Percentiles rank a stretch among this genome's conserved stretches.
These are phyloP conservation scores for Podospora didyma DNA, from an alignment of 495 filamentous ascomycete genomes.

Conservation along the genomic window DNA sequence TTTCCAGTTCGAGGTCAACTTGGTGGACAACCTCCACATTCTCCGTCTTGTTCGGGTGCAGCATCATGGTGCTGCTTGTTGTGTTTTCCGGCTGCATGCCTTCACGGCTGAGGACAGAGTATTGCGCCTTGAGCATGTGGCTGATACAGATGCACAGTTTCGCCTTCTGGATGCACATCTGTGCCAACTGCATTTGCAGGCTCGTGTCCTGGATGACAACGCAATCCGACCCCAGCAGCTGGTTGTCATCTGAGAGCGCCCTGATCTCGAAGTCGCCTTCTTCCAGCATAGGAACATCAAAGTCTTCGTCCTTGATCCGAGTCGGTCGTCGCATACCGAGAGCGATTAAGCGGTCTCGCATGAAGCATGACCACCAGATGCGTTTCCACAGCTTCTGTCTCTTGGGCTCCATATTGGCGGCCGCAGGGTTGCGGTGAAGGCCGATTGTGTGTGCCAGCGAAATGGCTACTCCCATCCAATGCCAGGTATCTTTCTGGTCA, in stretches of 20 bases:
- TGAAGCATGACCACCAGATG: conserved; percentile 94
- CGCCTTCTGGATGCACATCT: conserved; percentile 87
- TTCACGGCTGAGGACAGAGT: conserved; percentile 80
- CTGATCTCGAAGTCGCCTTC: conserved; percentile 80
- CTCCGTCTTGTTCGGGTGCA: conserved; percentile 79
- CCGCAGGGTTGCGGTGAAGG: conserved; percentile 75
- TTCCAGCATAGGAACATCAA: conserved; percentile 81
- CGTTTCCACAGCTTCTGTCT: conserved; percentile 80
- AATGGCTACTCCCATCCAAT: conserved; percentile 87
- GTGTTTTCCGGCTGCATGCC: conserved; percentile 65
- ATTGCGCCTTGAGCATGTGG: conserved; percentile 79
- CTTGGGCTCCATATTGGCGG: conserved; percentile 60
- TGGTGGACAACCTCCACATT: conserved; percentile 67
- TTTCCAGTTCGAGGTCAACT: conserved; percentile 68
- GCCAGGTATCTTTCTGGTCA: conserved; percentile 87
- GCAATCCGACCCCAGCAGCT: conserved; percentile 63
- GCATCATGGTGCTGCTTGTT: conserved; percentile 81
- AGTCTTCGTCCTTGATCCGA: conserved; percentile 84
- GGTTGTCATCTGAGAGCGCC: conserved; percentile 57
- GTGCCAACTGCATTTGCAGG: conserved; percentile 68
- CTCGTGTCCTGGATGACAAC: conserved; percentile 57
- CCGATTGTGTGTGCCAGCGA: conserved; percentile 82
- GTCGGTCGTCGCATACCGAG: conserved; percentile 87
- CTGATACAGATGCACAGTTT: conserved; percentile 84
- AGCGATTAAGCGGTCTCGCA: conserved; percentile 83